These are phyloP conservation scores for Trichophyton benhamiae DNA, from an alignment of 2,329 filamentous ascomycete genomes.

Conservation along the genomic window DNA sequence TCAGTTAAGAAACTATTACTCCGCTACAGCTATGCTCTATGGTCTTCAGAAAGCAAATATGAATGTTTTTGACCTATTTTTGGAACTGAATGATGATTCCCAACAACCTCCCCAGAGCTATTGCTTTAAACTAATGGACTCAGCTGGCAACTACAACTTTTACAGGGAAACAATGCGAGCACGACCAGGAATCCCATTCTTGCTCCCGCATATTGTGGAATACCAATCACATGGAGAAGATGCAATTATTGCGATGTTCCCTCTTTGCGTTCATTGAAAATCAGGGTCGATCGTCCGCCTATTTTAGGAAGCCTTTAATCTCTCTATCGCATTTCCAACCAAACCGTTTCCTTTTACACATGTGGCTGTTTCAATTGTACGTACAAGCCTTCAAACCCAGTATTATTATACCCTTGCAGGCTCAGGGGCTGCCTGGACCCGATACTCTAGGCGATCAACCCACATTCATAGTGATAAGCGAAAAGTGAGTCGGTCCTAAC, in stretches of 20 bases:
- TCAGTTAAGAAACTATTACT: constrained; percentile 25
- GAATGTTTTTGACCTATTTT: constrained; percentile 3
- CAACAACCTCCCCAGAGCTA: not conserved
- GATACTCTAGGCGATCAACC: not conserved
- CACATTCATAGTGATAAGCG: not conserved
- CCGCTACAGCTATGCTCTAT: constrained; percentile 25
- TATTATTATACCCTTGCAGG: not conserved
- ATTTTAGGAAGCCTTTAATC: not conserved
- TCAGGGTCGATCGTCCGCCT: not conserved
- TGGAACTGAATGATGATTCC: not conserved
- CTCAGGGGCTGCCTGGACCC: not conserved
- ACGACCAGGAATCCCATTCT: constrained; percentile 28
- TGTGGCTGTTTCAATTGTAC: constrained; percentile 1
- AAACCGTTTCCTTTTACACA: not conserved
- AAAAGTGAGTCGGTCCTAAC: not conserved
- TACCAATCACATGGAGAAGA: constrained; percentile 11
- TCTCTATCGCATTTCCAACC: not conserved
- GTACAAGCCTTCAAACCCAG: not conserved
- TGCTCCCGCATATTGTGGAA: constrained; percentile 28
- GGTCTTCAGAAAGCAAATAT: constrained; percentile 25
- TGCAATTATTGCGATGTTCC: constrained; percentile 11
- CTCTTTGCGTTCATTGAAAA: constrained; percentile 6
- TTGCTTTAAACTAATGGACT: constrained; percentile 19
- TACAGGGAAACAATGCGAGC: constrained; percentile 25
- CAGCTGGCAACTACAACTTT: constrained; percentile 23